Percentiles rank a stretch among this genome's conserved stretches.
Conservation (phyloP, 2,329 filamentous ascomycete species). For the Aspergillus sergii region DNA sequence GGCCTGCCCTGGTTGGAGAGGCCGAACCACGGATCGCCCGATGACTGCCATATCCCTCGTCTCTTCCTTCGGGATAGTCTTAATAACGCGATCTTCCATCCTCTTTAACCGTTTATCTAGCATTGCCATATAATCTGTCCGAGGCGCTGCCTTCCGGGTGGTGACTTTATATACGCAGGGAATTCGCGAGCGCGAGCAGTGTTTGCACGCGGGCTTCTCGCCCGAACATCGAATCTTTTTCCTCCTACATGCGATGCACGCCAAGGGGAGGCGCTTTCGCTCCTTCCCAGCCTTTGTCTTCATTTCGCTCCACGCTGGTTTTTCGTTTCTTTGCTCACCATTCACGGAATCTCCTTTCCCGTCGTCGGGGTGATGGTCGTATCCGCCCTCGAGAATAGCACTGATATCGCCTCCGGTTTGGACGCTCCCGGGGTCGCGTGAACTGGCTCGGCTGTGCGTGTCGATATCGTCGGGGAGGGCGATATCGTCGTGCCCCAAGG, state of each 20-base stretch:
- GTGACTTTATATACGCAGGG: constrained; percentile 98
- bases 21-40: constrained; percentile 81
- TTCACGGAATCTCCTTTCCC: constrained; percentile 24
- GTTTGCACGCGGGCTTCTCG: constrained; percentile 96
- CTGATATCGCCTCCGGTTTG: constrained; percentile 26
- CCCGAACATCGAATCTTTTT: constrained; percentile 99
- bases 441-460: constrained; percentile 38
- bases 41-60: constrained; percentile 68
- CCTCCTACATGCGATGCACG: constrained; percentile 91
- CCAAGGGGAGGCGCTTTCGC: constrained; percentile 85
- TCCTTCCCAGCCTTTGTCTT: constrained; percentile 96
- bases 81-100: constrained; percentile 98
- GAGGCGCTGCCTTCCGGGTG: constrained; percentile 86
- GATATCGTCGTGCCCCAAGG: constrained; percentile 30
- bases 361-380: constrained; percentile 7
- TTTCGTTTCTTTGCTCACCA: constrained; percentile 54
- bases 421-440: constrained; percentile 36
- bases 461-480: constrained; percentile 36
- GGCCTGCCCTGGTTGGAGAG: constrained; percentile 63
- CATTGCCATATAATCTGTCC: constrained; percentile 99
- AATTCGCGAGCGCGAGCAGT: constrained; percentile 87
- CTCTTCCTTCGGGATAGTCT: constrained; percentile 87
- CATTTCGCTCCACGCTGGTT: constrained; percentile 74
- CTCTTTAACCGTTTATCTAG: constrained; percentile 91
- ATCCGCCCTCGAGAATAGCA: constrained; percentile 2